Evolutionary conservation across 257 asterid genomes (phyloP).

Genomic region (Vinca minor): DNA sequence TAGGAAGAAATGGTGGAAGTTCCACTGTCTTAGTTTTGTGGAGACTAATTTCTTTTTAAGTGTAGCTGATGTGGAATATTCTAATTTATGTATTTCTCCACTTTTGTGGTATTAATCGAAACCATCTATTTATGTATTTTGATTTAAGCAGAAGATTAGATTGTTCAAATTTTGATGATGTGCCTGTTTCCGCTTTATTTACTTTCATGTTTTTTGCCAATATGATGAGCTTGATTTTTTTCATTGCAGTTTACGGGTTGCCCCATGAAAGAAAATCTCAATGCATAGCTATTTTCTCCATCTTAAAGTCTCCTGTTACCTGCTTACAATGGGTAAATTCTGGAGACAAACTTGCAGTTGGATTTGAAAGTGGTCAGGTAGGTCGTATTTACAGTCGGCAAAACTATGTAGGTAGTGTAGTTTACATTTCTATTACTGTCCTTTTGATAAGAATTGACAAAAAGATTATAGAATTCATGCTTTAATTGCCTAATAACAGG

Average conservation of each 20-base stretch:
- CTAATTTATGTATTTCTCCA: background rate
- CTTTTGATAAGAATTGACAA: background rate
- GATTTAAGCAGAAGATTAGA: background rate
- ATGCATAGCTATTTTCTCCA: conserved; percentile 48
- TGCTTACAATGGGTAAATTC: conserved; percentile 48
- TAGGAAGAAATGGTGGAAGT: background rate
- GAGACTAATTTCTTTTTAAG: background rate
- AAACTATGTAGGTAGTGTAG: background rate
- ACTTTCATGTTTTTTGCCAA: conserved; percentile 14
- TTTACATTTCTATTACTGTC: background rate
- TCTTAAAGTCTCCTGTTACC: conserved; percentile 59
- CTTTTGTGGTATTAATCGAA: no score
- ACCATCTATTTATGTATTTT: background rate
- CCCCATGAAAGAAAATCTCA: conserved; percentile 33
- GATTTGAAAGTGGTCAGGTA: conserved; percentile 79
- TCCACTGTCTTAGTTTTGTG: background rate
- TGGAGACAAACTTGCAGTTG: conserved; percentile 67
- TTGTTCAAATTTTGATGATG: background rate
- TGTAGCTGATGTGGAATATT: background rate
- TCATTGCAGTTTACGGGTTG: conserved; percentile 50
- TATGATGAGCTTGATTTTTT: conserved; percentile 19
- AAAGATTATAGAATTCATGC: conserved; percentile 15
- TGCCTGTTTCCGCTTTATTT: background rate
- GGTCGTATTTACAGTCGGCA: conserved; percentile 8
- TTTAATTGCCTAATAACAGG: conserved; percentile 42